Percentiles rank a stretch among this genome's conserved stretches.
These are phyloP conservation scores for Cupressus sempervirens DNA, from an alignment of 75 land plant genomes.

Conservation along the genomic window DNA sequence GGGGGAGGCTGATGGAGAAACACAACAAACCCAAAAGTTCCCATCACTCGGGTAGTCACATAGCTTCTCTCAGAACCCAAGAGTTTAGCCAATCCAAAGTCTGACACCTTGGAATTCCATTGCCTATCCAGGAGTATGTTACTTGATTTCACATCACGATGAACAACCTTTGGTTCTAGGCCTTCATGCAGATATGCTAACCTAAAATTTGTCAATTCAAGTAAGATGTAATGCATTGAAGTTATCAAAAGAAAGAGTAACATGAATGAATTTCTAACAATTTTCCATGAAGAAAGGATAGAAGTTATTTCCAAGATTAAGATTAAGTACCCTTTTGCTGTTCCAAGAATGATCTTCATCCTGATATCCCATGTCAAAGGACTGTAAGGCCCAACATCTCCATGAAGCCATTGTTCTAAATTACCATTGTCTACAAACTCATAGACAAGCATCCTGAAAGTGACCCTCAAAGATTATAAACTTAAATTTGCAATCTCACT, in stretches of 20 bases:
- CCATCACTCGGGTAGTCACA: slow-evolving; percentile 41
- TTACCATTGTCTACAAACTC: slow-evolving; percentile 91
- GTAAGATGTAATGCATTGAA: background rate
- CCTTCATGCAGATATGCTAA: slow-evolving; percentile 91
- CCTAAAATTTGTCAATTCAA: slow-evolving; percentile 28
- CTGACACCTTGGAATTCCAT: slow-evolving; percentile 89
- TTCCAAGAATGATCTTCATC: slow-evolving; percentile 67
- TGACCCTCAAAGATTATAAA: background rate
- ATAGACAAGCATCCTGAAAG: slow-evolving; percentile 84
- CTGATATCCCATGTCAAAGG: slow-evolving; percentile 74
- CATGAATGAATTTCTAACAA: background rate
- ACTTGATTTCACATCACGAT: slow-evolving; percentile 84
- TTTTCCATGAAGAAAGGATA: background rate
- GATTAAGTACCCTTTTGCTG: slow-evolving; percentile 66
- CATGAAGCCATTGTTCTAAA: slow-evolving; percentile 88
- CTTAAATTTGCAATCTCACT: background rate
- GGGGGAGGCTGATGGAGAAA: background rate
- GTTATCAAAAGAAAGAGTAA: background rate
- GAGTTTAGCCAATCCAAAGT: slow-evolving; percentile 72
- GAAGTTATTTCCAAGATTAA: background rate
- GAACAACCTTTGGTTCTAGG: slow-evolving; percentile 91
- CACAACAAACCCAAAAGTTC: slow-evolving; percentile 38
- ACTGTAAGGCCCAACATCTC: slow-evolving; percentile 43
- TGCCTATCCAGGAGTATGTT: slow-evolving; percentile 80
- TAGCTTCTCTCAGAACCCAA: slow-evolving; percentile 38